A percentile compares a stretch with the other conserved stretches of the same genome.
These are phyloP conservation scores for Linderniella brevidens DNA, from an alignment of 257 asterid species.

Conservation along the genomic window DNA sequence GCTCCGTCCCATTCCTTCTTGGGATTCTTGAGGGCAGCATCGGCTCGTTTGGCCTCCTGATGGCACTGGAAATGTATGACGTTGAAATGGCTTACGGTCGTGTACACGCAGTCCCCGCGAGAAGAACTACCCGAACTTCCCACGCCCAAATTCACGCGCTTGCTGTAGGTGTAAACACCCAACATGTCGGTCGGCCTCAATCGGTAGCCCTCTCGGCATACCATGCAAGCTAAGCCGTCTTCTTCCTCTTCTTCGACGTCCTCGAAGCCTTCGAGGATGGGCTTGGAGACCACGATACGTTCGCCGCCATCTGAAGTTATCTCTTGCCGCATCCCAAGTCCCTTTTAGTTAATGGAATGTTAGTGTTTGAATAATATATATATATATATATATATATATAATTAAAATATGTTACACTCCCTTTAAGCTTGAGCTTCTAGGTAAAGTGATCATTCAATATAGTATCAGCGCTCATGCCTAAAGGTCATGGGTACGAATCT, in stretches of 20 bases:
- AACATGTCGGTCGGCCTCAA: conserved; percentile 76
- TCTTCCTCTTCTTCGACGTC: conserved; percentile 96
- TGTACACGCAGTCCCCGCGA: conserved; percentile 95
- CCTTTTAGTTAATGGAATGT: conserved; percentile 27
- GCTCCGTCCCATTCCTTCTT: conserved; percentile 99
- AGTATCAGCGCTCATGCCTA: too few species aligned
- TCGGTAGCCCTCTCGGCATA: conserved; percentile 89
- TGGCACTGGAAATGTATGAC: conserved; percentile 99
- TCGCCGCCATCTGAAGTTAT: conserved; percentile 81
- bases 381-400: too few species aligned
- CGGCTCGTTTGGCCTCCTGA: conserved; percentile 98
- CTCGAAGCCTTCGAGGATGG: conserved; percentile 76
- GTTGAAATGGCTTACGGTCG: conserved; percentile 96
- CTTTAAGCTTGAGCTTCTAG: too few species aligned
- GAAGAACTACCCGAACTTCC: conserved; percentile 72
- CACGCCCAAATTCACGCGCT: conserved; percentile 84
- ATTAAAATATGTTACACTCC: too few species aligned
- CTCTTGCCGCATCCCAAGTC: conserved; percentile 84
- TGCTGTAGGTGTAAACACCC: conserved; percentile 86
- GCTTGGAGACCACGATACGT: conserved; percentile 76
- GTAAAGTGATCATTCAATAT: too few species aligned
- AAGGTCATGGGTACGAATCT: too few species aligned
- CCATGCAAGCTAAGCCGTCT: conserved; percentile 97
- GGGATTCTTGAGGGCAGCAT: conserved; percentile 75
- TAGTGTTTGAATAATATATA: too few species aligned